Evolutionary conservation across 768 basidiomycete genomes (phyloP).

Genomic region (Lactarius quietus): DNA sequence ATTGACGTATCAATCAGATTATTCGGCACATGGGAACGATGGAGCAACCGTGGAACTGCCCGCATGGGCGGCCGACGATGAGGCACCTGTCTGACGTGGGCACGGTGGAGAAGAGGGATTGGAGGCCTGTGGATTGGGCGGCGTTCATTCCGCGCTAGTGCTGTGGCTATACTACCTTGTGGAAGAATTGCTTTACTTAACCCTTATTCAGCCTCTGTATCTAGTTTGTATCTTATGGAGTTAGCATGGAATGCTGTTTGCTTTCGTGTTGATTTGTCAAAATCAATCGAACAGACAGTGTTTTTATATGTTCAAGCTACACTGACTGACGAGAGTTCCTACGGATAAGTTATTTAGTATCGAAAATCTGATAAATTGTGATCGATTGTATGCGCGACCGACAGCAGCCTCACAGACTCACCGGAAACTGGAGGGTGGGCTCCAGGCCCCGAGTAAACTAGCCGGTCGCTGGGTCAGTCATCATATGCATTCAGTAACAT

Average conservation of each 20-base stretch:
- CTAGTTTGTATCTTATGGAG: background rate
- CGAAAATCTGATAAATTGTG: too few species aligned
- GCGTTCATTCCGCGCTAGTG: background rate
- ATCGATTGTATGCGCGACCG: too few species aligned
- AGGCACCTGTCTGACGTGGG: slow-evolving; percentile 28
- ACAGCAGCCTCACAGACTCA: too few species aligned
- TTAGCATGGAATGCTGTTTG: background rate
- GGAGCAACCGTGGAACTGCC: slow-evolving; percentile 38
- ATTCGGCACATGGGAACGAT: slow-evolving; percentile 35
- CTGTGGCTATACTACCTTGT: background rate
- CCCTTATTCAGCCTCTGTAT: background rate
- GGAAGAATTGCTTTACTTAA: background rate
- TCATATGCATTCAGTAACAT: too few species aligned
- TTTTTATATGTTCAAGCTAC: too few species aligned
- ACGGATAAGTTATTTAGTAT: too few species aligned
- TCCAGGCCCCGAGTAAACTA: too few species aligned
- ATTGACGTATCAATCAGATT: slow-evolving; percentile 26
- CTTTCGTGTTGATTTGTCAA: too few species aligned
- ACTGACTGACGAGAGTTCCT: too few species aligned
- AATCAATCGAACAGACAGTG: too few species aligned
- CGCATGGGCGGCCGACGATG: slow-evolving; percentile 36
- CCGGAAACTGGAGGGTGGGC: too few species aligned
- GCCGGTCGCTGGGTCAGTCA: too few species aligned
- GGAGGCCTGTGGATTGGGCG: slow-evolving; percentile 16
- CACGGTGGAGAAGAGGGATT: background rate